Evolutionary conservation across 2,329 filamentous ascomycete genomes (phyloP).

Genomic region (Lasiodiplodia sp.): DNA sequence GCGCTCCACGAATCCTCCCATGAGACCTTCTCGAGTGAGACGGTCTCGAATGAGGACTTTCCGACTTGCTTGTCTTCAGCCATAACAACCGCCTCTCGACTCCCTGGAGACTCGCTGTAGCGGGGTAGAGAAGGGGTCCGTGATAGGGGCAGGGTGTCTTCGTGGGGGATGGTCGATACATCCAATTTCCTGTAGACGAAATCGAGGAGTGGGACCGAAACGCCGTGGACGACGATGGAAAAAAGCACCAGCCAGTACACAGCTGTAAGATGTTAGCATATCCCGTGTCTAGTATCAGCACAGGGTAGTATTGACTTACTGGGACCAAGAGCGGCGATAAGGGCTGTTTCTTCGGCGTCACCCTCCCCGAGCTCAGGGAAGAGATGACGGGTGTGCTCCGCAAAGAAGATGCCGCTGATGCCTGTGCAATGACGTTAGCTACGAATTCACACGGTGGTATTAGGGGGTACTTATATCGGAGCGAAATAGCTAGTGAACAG

Average conservation of each 20-base stretch:
- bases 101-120: too few species aligned
- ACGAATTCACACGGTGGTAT: not conserved
- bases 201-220: slow-evolving; percentile 58
- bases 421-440: not conserved
- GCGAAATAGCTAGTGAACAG: slow-evolving; percentile 67
- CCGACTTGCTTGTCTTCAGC: too few species aligned
- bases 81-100: too few species aligned
- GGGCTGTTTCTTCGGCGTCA: slow-evolving; percentile 49
- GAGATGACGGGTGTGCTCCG: slow-evolving; percentile 54
- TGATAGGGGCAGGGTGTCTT: too few species aligned
- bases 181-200: slow-evolving; percentile 42
- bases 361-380: slow-evolving; percentile 52
- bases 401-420: slow-evolving; percentile 54
- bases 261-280: slow-evolving; percentile 33
- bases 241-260: slow-evolving; percentile 57
- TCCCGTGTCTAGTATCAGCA: not conserved
- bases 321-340: slow-evolving; percentile 51
- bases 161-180: too few species aligned
- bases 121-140: too few species aligned
- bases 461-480: slow-evolving; percentile 43
- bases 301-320: not conserved
- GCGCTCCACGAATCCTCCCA: too few species aligned
- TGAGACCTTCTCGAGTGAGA: too few species aligned
- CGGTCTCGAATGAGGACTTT: too few species aligned
- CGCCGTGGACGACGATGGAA: slow-evolving; percentile 57